Base-by-base conservation (phyloP, 805 yeast species). In the Zygosaccharomyces bisporus region DNA sequence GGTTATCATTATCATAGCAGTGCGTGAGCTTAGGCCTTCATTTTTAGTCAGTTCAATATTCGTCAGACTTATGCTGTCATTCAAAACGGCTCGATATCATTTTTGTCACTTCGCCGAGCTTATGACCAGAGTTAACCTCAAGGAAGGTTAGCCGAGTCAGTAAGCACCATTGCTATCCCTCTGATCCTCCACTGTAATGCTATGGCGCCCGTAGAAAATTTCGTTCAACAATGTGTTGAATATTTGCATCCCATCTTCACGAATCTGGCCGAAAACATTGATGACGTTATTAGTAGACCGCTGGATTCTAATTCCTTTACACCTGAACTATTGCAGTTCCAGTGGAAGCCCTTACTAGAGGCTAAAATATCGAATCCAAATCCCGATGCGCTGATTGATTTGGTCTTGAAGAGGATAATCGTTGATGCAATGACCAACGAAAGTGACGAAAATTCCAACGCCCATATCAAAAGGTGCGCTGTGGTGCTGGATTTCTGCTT, bases 401-500 rank as follows among this genome's bases (percentile, higher is more conserved):
- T 56, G 6, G 40, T 45, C 3, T 41, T 55, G 33, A 53, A 50
- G 24, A 51, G 54, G 29, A 21, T 51, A 4, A 39, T 58, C 2
- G 35, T 40, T 8, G 61, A 58, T 34, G 17, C 38, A 3, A 24
- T 54, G 30, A 37, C 37, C 8, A 31, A 32, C 18, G 49, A 43
- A 14, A 39, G 7, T 30, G 44, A 43, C 12, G 51, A 44, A 5
- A 39, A 38, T 19, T 31, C 29, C 17, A 27, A 33, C 9, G 25
- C 25, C 18, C 36, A 29, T 9, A 35, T 38, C 17, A 44, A 48
- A 8, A n/a, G 46, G 2, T 47, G 52, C 39, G 53, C 57, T 6
- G 48, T 38, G 13, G 51, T 50, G 16, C 49, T 63, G 34, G 68
- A 63, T 45, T 53, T 56, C 36, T 52, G 58, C 29, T 60, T 49